Evolutionary conservation across 331 rosid species (phyloP).

Genomic region (Quercus lobata): DNA sequence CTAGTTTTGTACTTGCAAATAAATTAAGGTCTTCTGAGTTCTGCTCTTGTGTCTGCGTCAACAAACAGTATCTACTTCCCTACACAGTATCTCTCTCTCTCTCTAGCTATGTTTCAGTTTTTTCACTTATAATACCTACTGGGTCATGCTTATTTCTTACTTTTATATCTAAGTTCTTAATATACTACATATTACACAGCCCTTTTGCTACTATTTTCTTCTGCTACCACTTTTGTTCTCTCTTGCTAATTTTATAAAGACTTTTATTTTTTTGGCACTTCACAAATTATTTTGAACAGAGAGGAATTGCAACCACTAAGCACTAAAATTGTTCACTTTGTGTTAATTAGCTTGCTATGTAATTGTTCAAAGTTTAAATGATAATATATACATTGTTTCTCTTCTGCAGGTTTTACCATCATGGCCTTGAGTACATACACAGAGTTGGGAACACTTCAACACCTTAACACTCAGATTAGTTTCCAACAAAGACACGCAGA

Average conservation of each 20-base stretch:
- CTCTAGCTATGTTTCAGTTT: neutral
- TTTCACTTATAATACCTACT: neutral
- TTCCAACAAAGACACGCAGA: neutral
- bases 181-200: neutral
- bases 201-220: neutral
- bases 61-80: neutral
- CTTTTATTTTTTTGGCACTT: too few species aligned
- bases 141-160: neutral
- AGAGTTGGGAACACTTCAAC: constrained; percentile 12
- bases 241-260: too few species aligned
- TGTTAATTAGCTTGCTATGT: too few species aligned
- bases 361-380: too few species aligned
- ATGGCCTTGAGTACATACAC: constrained; percentile 26
- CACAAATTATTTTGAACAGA: too few species aligned
- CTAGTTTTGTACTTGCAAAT: neutral
- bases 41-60: neutral
- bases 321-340: too few species aligned
- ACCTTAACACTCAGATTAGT: constrained; percentile 1
- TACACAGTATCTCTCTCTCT: neutral
- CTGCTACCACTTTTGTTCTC: neutral
- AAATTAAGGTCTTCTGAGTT: neutral
- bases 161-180: neutral
- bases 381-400: too few species aligned
- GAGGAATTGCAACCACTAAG: too few species aligned
- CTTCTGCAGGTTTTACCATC: neutral